These are phyloP conservation scores for Sporodiniella umbellata DNA, from an alignment of 371 early-diverging fungal genomes.

Conservation along the genomic window DNA sequence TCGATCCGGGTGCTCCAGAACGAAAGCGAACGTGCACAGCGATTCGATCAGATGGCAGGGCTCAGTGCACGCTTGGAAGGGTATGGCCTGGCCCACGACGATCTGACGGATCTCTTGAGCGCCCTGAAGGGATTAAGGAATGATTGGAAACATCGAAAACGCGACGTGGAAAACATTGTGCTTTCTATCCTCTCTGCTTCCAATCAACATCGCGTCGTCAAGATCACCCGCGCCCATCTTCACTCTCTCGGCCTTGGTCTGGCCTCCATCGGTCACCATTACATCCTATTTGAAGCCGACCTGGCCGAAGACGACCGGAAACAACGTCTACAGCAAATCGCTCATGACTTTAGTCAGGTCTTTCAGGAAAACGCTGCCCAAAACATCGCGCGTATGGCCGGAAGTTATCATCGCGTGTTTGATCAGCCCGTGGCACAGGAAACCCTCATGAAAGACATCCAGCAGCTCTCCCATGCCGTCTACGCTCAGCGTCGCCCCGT, in stretches of 20 bases:
- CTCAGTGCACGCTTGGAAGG: conserved; percentile 15
- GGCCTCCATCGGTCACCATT: conserved; percentile 23
- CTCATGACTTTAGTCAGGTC: conserved; percentile 22
- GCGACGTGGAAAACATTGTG: conserved; percentile 27
- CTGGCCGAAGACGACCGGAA: conserved; percentile 16
- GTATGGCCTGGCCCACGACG: conserved; percentile 29
- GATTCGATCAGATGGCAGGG: conserved; percentile 19
- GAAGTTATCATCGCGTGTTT: conserved; percentile 27
- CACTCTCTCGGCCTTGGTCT: conserved; percentile 18
- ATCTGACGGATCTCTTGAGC: conserved; percentile 17
- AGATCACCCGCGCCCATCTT: conserved; percentile 16
- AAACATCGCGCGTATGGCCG: conserved; percentile 30
- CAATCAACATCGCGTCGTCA: conserved; percentile 17
- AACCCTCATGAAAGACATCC: conserved; percentile 16
- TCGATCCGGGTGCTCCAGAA: conserved; percentile 13
- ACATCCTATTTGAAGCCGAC: conserved; percentile 24
- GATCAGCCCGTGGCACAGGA: conserved; percentile 7
- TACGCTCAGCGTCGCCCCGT: conserved; percentile 8
- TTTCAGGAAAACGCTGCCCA: conserved; percentile 39
- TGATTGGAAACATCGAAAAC: conserved; percentile 29
- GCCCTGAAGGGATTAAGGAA: conserved; percentile 22
- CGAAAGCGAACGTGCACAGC: conserved; percentile 16
- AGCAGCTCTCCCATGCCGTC: conserved; percentile 11
- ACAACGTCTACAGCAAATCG: conserved; percentile 16
- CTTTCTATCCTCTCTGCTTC: conserved; percentile 21